phyloP scores from a whole-genome alignment of 345 rosid species.

The Dimocarpus longan region DNA sequence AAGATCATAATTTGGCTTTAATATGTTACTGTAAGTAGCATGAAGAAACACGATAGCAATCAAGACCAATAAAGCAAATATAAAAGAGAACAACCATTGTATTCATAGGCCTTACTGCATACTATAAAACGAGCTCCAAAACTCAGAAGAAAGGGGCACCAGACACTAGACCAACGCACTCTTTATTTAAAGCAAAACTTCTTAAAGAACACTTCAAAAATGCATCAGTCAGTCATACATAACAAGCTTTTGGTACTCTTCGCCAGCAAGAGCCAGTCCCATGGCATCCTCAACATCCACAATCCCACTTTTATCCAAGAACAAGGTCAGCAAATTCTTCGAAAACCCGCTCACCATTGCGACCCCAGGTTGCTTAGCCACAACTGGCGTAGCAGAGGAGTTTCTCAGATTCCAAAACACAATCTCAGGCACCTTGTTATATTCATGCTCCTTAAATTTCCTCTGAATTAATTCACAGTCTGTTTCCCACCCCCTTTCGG shows the following conservation, averaged over 20 bases:
- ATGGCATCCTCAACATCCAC: constrained; percentile 13
- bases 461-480: constrained; percentile 14
- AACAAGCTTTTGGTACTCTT: constrained; percentile 16
- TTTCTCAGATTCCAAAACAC: constrained; percentile 28
- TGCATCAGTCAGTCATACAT: neutral
- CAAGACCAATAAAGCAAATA: neutral
- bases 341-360: constrained; percentile 24
- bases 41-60: neutral
- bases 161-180: too few species aligned
- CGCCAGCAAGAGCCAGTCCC: constrained; percentile 14
- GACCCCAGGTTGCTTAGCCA: constrained; percentile 9
- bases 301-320: constrained; percentile 20
- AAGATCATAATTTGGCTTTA: neutral
- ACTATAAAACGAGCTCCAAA: neutral
- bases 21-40: too few species aligned
- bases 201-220: neutral
- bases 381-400: constrained; percentile 15
- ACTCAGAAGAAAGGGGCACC: too few species aligned
- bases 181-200: neutral
- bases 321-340: constrained; percentile 23
- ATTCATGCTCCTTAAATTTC: constrained; percentile 13
- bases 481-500: neutral
- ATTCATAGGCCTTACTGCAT: too few species aligned
- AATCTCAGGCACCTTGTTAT: constrained; percentile 17
- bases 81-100: neutral